Base-by-base conservation (phyloP, 768 basidiomycete genomes). In the Austroboletus eburneus region DNA sequence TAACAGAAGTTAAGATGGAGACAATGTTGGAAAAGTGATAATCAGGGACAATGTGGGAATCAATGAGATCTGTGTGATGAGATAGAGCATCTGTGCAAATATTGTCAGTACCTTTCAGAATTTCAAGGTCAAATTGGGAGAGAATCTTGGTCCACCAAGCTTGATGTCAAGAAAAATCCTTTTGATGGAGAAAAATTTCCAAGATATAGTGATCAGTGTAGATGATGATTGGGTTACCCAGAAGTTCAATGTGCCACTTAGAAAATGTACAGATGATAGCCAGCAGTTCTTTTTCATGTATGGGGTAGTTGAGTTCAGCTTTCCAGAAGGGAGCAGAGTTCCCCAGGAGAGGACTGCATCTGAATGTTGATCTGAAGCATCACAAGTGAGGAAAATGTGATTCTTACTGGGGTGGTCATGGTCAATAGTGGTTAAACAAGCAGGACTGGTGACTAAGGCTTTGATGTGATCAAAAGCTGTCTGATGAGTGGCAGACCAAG, bases 141-240 rank as follows among this genome's bases (percentile, higher is more conserved):
- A 78, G 45, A 14, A 69, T 64, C 38, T 75, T 71, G 2, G 72
- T 25, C 75, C 73, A 76, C 0, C 66, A 55, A 0, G 63, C 62
- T 39, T 73, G 74, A 0, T 66, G 43, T 0, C 59, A 49, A 0
- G 63, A 71, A 1, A 76, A 50, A 20, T 70, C 55, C 6, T 42
- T 33, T 46, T 74, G 72, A 6, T 42, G 51, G 1, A 59, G 13
- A 42, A 73, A 69, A 10, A 33, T 45, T n/a, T 50, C 52, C 0
- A 67, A 46, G 0, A 63, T 62, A 0, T 51, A 38, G 43, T 70
- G 68, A 40, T 68, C 64, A 2, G 65, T 65, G 39, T 41, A 62
- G 5, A 70, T 54, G 20, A 10, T 9, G n/a, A 43, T 9, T 3
- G 20, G 42, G 3, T 3, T 13, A 24, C 42, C 30, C 1, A 43